These are phyloP conservation scores for Oryza meridionalis DNA, from an alignment of 176 grass and related monocot species.

Conservation along the genomic window DNA sequence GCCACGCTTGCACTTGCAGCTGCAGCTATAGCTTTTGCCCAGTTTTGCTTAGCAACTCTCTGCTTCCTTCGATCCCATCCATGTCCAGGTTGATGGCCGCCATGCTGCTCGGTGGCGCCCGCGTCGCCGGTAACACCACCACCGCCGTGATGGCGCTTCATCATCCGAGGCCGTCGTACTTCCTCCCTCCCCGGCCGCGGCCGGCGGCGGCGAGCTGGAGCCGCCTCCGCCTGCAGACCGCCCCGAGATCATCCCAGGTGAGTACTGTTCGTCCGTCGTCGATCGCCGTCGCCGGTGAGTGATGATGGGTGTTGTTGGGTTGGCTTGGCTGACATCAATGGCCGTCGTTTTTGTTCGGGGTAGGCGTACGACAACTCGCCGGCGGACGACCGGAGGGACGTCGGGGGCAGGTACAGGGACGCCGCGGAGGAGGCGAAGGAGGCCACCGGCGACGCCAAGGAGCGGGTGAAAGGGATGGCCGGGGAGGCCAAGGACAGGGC, in stretches of 20 bases:
- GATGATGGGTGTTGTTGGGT: not conserved
- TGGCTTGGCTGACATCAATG: not conserved
- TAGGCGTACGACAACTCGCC: slow-evolving; percentile 51
- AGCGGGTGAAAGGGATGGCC: not conserved
- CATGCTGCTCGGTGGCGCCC: slow-evolving; percentile 55
- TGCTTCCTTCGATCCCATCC: not conserved
- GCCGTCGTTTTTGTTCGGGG: not conserved
- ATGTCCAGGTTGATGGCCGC: slow-evolving; percentile 60
- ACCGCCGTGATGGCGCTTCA: slow-evolving; percentile 22
- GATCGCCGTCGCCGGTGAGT: too few species aligned
- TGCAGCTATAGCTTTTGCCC: too few species aligned
- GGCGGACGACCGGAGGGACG: slow-evolving; percentile 47
- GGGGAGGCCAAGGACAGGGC: too few species aligned
- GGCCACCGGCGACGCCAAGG: slow-evolving; percentile 41
- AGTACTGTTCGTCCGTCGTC: too few species aligned
- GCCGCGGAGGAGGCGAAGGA: slow-evolving; percentile 53
- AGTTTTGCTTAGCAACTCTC: not conserved
- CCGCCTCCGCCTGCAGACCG: slow-evolving; percentile 63
- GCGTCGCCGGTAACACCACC: slow-evolving; percentile 30
- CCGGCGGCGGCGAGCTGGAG: slow-evolving; percentile 39
- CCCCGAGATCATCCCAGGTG: slow-evolving; percentile 73
- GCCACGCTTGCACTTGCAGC: not conserved
- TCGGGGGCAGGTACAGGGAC: slow-evolving; percentile 47
- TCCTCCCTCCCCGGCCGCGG: slow-evolving; percentile 39
- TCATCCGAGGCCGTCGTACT: slow-evolving; percentile 9